phyloP scores from a whole-genome alignment of 306 rosid genomes.

The Sicyos edulis region DNA sequence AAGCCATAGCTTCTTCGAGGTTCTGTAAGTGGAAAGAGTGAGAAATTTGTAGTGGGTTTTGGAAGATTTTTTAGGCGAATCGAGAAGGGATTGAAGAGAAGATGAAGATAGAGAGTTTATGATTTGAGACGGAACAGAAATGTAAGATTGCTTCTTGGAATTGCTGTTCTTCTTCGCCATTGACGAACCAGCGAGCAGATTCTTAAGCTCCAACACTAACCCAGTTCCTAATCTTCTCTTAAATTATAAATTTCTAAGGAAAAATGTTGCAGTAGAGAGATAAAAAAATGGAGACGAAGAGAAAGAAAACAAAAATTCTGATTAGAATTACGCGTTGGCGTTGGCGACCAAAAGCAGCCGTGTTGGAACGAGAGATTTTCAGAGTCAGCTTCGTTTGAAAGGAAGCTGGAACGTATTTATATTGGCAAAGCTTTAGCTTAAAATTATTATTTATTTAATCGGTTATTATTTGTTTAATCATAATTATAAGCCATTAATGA shows the following conservation, averaged over 20 bases:
- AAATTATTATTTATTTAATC: neutral
- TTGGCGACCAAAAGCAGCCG: conserved; percentile 22
- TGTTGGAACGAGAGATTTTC: conserved; percentile 22
- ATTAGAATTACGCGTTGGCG: conserved; percentile 22
- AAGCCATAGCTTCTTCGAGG: conserved; percentile 46
- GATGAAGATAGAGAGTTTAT: conserved; percentile 77
- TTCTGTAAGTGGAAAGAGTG: conserved; percentile 28
- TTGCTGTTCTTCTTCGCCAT: conserved; percentile 72
- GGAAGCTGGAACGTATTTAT: neutral
- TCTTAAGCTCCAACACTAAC: neutral
- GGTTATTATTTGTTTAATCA: neutral
- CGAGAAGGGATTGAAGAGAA: conserved; percentile 71
- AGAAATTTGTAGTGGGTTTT: conserved; percentile 27
- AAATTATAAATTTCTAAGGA: neutral
- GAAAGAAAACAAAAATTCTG: conserved; percentile 7
- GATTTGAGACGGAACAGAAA: conserved; percentile 92
- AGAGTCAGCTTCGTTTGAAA: conserved; percentile 24
- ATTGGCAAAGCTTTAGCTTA: neutral
- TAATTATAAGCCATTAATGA: no score
- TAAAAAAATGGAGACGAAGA: conserved; percentile 7
- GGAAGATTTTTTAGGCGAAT: conserved; percentile 76
- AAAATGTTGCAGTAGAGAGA: neutral
- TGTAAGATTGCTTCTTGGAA: conserved; percentile 58
- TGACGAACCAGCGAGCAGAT: neutral
- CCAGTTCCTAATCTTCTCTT: neutral